A percentile compares a stretch with the other conserved stretches of the same genome.
Conservation (phyloP, 257 asterid species). For the Nicotiana knightiana region DNA sequence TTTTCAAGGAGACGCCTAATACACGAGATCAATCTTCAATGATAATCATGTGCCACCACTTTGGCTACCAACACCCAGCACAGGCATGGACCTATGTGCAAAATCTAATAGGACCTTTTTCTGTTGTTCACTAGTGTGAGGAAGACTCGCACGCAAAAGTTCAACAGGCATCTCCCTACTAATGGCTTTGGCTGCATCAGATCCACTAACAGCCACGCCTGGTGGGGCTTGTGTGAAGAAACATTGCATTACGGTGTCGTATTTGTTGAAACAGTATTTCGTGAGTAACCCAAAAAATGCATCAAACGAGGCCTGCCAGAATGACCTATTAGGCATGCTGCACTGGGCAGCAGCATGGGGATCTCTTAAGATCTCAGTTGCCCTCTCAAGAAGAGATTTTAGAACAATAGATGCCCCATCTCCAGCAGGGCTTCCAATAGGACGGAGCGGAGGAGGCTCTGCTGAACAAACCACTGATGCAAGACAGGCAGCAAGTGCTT, state of each 20-base stretch:
- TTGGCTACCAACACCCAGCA: slow-evolving; percentile 22
- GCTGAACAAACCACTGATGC: slow-evolving; percentile 73
- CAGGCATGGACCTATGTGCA: slow-evolving; percentile 59
- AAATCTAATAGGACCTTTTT: slow-evolving; percentile 50
- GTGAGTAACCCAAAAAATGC: slow-evolving; percentile 60
- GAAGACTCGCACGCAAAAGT: slow-evolving; percentile 68
- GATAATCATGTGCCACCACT: slow-evolving; percentile 30
- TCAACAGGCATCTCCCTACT: slow-evolving; percentile 68
- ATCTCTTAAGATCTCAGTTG: slow-evolving; percentile 60
- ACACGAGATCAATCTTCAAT: background rate
- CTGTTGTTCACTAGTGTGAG: slow-evolving; percentile 71
- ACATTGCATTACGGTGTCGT: slow-evolving; percentile 51
- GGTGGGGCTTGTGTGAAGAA: slow-evolving; percentile 35
- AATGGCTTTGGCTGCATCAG: slow-evolving; percentile 54
- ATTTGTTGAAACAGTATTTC: slow-evolving; percentile 62
- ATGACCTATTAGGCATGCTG: slow-evolving; percentile 39
- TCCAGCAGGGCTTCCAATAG: slow-evolving; percentile 58
- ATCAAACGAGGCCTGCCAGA: slow-evolving; percentile 86
- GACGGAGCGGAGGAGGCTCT: slow-evolving; percentile 72
- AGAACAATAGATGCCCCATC: slow-evolving; percentile 69
- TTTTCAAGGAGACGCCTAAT: background rate
- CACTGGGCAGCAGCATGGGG: slow-evolving; percentile 47
- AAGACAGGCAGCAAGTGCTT: slow-evolving; percentile 65
- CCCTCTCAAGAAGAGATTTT: slow-evolving; percentile 65
- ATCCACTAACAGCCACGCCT: slow-evolving; percentile 29